Evolutionary conservation across 2,329 filamentous ascomycete genomes (phyloP).

Genomic region (Aureobasidium sp.): DNA sequence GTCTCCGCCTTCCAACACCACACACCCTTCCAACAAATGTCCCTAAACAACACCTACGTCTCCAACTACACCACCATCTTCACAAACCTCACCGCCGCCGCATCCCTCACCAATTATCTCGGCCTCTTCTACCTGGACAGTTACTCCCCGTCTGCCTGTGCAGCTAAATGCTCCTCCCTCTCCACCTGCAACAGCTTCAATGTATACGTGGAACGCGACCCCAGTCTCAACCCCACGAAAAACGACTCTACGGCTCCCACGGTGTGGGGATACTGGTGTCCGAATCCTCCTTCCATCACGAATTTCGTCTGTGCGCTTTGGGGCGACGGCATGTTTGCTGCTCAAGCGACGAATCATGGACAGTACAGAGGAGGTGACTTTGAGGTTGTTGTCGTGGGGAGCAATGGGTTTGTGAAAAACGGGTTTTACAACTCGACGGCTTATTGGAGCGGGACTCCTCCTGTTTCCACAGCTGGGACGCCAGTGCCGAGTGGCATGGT

Average conservation of each 20-base stretch:
- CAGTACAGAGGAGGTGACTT: constrained; percentile 20
- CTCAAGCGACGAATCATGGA: constrained; percentile 21
- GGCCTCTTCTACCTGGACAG: constrained; percentile 11
- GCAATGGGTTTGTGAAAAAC: constrained; percentile 17
- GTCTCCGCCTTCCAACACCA: constrained; percentile 20
- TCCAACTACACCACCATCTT: constrained; percentile 14
- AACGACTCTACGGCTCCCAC: constrained; percentile 18
- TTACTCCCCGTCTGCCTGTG: constrained; percentile 15
- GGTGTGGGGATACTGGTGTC: constrained; percentile 17
- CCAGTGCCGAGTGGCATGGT: background rate
- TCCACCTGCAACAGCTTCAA: constrained; percentile 16
- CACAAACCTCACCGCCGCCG: constrained; percentile 3
- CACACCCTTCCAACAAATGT: constrained; percentile 18
- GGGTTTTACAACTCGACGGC: background rate
- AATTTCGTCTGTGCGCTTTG: constrained; percentile 13
- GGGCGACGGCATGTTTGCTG: constrained; percentile 2
- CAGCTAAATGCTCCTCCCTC: constrained; percentile 11
- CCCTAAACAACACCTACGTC: constrained; percentile 12
- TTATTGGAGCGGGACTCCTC: constrained; percentile 13
- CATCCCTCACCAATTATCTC: constrained; percentile 14
- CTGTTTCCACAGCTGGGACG: constrained; percentile 14
- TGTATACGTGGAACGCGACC: constrained; percentile 17
- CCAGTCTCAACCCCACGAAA: constrained; percentile 15
- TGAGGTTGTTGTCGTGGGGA: constrained; percentile 20
- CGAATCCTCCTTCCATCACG: constrained; percentile 7